These are phyloP conservation scores for Xylaria telfairii DNA, from an alignment of 495 filamentous ascomycete species.

Conservation along the genomic window DNA sequence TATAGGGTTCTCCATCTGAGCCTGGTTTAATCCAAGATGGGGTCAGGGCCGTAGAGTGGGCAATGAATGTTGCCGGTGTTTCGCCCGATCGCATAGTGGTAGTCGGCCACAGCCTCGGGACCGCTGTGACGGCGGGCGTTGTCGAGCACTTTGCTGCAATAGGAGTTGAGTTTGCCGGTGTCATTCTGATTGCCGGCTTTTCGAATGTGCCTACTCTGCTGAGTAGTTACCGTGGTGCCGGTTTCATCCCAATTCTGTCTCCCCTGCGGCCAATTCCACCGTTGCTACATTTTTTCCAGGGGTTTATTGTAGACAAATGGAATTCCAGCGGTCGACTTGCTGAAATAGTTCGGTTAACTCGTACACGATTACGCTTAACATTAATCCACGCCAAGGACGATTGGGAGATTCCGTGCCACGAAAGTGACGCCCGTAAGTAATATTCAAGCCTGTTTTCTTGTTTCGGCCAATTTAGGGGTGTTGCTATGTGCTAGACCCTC, in stretches of 20 bases:
- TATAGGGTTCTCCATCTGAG: slow-evolving; percentile 75
- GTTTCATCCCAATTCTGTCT: slow-evolving; percentile 77
- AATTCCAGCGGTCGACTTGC: slow-evolving; percentile 51
- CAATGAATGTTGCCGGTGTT: slow-evolving; percentile 66
- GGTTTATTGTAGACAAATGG: slow-evolving; percentile 61
- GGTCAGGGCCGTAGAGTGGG: slow-evolving; percentile 72
- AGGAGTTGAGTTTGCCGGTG: slow-evolving; percentile 65
- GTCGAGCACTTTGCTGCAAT: slow-evolving; percentile 66
- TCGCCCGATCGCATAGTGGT: slow-evolving; percentile 75
- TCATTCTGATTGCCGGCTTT: slow-evolving; percentile 82
- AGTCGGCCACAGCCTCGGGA: slow-evolving; percentile 89
- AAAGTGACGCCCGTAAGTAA: slow-evolving; percentile 53
- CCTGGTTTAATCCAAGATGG: slow-evolving; percentile 82
- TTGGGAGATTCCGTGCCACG: slow-evolving; percentile 72
- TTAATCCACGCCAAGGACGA: slow-evolving; percentile 80
- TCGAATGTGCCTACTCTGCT: slow-evolving; percentile 74
- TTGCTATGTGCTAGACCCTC: not conserved
- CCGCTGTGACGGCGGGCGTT: slow-evolving; percentile 76
- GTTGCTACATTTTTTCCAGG: slow-evolving; percentile 46
- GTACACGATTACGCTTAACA: slow-evolving; percentile 65
- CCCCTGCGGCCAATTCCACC: slow-evolving; percentile 63
- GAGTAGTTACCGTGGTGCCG: slow-evolving; percentile 66
- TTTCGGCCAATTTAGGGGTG: too few species aligned
- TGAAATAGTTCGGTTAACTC: slow-evolving; percentile 52
- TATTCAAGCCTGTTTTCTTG: not conserved